Percentiles rank a stretch among this genome's conserved stretches.
Evolutionary conservation across 1,284 basidiomycete species (phyloP).

Genomic region (Cryptococcus maquisensis): DNA sequence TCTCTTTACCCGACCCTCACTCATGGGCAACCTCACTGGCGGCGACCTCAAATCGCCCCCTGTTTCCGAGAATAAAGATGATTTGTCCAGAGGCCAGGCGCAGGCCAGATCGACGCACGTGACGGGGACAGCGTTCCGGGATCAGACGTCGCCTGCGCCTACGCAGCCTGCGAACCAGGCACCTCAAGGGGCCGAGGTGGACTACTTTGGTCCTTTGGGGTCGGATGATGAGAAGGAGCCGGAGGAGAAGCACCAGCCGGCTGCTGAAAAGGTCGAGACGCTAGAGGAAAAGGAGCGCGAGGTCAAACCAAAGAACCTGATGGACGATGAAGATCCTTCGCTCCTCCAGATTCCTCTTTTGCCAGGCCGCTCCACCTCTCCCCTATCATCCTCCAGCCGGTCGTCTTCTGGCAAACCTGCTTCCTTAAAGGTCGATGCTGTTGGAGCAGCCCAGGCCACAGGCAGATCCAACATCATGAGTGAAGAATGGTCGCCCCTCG

Average conservation of each 20-base stretch:
- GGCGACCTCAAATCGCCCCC: slow-evolving; percentile 18
- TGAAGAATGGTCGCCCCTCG: slow-evolving; percentile 35
- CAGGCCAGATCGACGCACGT: slow-evolving; percentile 47
- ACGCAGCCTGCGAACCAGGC: not conserved
- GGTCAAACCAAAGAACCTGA: slow-evolving; percentile 15
- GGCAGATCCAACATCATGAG: slow-evolving; percentile 30
- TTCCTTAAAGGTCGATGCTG: not conserved
- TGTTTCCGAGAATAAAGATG: not conserved
- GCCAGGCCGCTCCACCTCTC: slow-evolving; percentile 13
- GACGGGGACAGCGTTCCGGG: slow-evolving; percentile 46
- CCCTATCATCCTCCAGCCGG: not conserved
- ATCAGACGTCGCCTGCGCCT: slow-evolving; percentile 6
- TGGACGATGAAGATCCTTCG: slow-evolving; percentile 16
- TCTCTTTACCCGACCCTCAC: slow-evolving; percentile 13
- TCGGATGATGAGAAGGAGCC: not conserved
- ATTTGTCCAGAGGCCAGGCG: slow-evolving; percentile 3
- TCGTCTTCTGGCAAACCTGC: not conserved
- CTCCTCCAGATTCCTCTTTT: slow-evolving; percentile 10
- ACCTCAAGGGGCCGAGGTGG: not conserved
- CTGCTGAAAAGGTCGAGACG: not conserved
- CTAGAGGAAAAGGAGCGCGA: not conserved
- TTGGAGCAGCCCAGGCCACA: slow-evolving; percentile 10
- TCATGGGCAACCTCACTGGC: slow-evolving; percentile 41
- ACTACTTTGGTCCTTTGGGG: slow-evolving; percentile 14
- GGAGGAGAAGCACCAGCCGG: not conserved